Evolutionary conservation across 2,329 filamentous ascomycete genomes (phyloP).

Genomic region (Fusarium pseudocircinatum): DNA sequence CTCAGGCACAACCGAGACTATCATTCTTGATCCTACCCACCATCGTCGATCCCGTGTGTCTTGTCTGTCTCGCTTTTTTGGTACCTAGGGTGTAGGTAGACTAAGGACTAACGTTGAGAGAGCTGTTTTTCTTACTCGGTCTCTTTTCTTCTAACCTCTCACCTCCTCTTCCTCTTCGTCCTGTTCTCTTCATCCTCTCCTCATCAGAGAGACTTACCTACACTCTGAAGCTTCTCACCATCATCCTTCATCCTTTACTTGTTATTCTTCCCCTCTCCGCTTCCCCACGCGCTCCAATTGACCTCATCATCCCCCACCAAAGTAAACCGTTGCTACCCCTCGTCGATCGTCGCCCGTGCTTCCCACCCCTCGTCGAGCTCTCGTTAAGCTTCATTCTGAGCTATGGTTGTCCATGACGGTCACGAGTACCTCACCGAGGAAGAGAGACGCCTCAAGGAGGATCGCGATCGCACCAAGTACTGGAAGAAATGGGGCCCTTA

Average conservation of each 20-base stretch:
- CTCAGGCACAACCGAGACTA: slow-evolving; percentile 38
- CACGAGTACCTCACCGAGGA: slow-evolving; percentile 89
- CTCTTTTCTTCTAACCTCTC: slow-evolving; percentile 11
- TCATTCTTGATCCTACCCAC: slow-evolving; percentile 40
- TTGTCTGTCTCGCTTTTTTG: slow-evolving; percentile 25
- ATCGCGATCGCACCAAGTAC: slow-evolving; percentile 84
- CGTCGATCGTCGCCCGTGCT: slow-evolving; percentile 37
- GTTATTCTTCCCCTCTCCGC: slow-evolving; percentile 16
- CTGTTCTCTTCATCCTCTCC: not conserved
- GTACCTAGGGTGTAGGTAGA: not conserved
- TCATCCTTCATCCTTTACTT: slow-evolving; percentile 11
- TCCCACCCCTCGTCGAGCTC: slow-evolving; percentile 26
- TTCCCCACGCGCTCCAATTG: slow-evolving; percentile 37
- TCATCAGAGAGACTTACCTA: slow-evolving; percentile 23
- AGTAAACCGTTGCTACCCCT: slow-evolving; percentile 32
- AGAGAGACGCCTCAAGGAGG: slow-evolving; percentile 88
- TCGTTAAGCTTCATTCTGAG: slow-evolving; percentile 4
- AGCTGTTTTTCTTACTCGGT: slow-evolving; percentile 23
- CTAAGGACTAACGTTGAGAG: slow-evolving; percentile 4
- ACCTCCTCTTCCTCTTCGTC: slow-evolving; percentile 15
- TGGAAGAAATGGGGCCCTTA: slow-evolving; percentile 99
- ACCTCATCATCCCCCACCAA: slow-evolving; percentile 28
- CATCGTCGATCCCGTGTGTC: slow-evolving; percentile 37
- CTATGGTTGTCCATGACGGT: slow-evolving; percentile 90
- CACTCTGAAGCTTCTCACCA: not conserved